Percentiles rank a stretch among this genome's conserved stretches.
Conservation (phyloP, 2,329 filamentous ascomycete genomes). For the Trichoderma atroviride region DNA sequence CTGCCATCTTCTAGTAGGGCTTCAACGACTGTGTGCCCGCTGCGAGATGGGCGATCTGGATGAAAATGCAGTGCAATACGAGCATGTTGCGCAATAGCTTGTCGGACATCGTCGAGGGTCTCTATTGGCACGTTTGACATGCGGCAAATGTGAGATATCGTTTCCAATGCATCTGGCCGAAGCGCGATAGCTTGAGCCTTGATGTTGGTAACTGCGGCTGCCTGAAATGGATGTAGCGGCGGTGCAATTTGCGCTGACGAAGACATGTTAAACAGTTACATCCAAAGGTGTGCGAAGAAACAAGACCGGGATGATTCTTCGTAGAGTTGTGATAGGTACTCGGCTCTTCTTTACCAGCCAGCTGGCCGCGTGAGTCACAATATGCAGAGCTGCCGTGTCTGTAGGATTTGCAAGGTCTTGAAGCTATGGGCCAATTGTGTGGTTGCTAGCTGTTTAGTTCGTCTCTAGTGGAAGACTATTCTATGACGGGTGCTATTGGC, state of each 20-base stretch:
- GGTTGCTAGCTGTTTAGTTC: background rate
- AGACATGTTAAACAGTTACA: background rate
- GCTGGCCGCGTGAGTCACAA: constrained; percentile 4
- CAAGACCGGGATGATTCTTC: background rate
- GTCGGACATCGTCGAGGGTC: background rate
- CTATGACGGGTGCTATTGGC: background rate
- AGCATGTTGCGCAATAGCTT: constrained; percentile 21
- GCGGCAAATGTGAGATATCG: constrained; percentile 10
- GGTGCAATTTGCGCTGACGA: background rate
- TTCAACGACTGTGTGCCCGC: constrained; percentile 24
- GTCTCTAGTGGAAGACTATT: background rate
- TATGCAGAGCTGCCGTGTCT: background rate
- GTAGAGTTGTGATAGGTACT: background rate
- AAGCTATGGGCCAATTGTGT: background rate
- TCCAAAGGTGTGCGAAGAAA: background rate
- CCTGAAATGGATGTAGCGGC: constrained; percentile 11
- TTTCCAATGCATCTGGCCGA: constrained; percentile 1
- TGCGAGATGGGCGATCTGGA: constrained; percentile 29
- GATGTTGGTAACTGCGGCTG: constrained; percentile 18
- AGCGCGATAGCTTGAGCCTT: constrained; percentile 6
- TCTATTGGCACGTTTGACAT: constrained; percentile 20
- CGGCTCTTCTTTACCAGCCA: background rate
- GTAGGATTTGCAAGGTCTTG: background rate
- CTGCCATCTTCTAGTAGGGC: constrained; percentile 27
- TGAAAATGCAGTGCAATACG: constrained; percentile 31